Evolutionary conservation across 192 early-diverging fungal species (phyloP).

Genomic region (Coemansia pectinata): DNA sequence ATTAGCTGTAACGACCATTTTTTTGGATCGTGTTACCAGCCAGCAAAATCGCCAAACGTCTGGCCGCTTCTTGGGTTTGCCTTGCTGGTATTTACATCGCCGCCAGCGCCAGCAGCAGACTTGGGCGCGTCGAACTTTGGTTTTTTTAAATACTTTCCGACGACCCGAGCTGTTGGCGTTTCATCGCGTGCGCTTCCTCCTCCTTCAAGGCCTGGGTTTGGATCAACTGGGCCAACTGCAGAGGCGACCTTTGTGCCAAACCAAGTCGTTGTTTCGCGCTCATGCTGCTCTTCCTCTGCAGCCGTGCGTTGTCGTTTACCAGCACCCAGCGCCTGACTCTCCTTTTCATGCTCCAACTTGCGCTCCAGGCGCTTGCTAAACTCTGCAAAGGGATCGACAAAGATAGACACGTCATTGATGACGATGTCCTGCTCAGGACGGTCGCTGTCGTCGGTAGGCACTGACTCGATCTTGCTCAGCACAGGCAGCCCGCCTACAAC

Average conservation of each 20-base stretch:
- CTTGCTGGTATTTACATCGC: background rate
- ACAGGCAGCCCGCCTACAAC: slow-evolving; percentile 86
- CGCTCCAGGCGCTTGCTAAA: slow-evolving; percentile 68
- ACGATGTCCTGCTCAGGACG: slow-evolving; percentile 71
- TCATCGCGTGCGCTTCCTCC: background rate
- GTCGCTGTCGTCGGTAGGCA: slow-evolving; percentile 71
- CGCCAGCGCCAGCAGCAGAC: background rate
- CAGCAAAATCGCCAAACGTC: slow-evolving; percentile 42
- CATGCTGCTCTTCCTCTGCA: slow-evolving; percentile 55
- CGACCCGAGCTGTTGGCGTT: background rate
- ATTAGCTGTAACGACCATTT: background rate
- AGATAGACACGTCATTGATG: slow-evolving; percentile 71
- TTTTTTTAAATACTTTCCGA: slow-evolving; percentile 41
- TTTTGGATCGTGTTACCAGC: slow-evolving; percentile 20
- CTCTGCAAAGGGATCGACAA: slow-evolving; percentile 85
- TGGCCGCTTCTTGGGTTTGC: slow-evolving; percentile 20
- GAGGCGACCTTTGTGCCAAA: slow-evolving; percentile 62
- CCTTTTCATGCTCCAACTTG: slow-evolving; percentile 60
- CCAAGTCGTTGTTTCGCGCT: slow-evolving; percentile 71
- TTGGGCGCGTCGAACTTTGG: slow-evolving; percentile 9
- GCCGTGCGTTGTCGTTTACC: slow-evolving; percentile 44
- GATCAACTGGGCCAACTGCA: background rate
- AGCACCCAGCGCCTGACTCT: slow-evolving; percentile 34
- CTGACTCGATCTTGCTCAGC: slow-evolving; percentile 75
- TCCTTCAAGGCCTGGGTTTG: slow-evolving; percentile 2